Evolutionary conservation across 2,329 filamentous ascomycete species (phyloP).

Genomic region (Cyphellophora attinorum): DNA sequence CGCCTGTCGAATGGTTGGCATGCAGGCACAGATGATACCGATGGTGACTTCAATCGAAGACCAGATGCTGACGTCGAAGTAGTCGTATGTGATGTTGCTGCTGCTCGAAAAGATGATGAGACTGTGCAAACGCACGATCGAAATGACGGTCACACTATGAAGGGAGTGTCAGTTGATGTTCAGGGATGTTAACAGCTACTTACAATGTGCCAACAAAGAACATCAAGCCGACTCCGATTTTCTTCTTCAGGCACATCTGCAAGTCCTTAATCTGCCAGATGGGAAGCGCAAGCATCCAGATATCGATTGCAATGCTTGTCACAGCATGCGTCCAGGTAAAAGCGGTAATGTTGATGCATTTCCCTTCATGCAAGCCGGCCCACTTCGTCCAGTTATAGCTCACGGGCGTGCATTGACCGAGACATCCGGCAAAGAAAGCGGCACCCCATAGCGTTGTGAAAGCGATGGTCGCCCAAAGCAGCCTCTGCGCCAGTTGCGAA

Average conservation of each 20-base stretch:
- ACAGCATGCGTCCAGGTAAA: constrained; percentile 43
- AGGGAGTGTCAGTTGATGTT: no score
- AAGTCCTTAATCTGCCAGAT: constrained; percentile 37
- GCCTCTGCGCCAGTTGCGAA: no score
- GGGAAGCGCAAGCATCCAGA: constrained; percentile 44
- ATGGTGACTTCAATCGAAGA: no score
- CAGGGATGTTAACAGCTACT: no score
- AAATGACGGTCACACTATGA: constrained; percentile 38
- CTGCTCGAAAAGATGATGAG: constrained; percentile 34
- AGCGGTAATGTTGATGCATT: constrained; percentile 41
- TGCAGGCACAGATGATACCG: no score
- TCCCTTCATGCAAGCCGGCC: constrained; percentile 35
- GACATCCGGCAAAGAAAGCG: no score
- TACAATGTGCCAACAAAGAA: constrained; percentile 41
- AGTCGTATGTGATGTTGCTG: constrained; percentile 28
- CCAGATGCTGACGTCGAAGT: no score
- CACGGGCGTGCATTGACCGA: no score
- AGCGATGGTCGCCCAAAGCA: no score
- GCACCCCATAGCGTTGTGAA: no score
- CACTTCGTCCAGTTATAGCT: no score
- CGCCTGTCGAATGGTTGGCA: no score
- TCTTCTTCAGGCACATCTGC: constrained; percentile 39
- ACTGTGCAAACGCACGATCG: constrained; percentile 32
- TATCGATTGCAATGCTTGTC: constrained; percentile 43
- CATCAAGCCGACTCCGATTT: constrained; percentile 41